A percentile compares a stretch with the other conserved stretches of the same genome.
Evolutionary conservation across 148 eudicot species (phyloP).

Genomic region (Mesembryanthemum crystallinum): DNA sequence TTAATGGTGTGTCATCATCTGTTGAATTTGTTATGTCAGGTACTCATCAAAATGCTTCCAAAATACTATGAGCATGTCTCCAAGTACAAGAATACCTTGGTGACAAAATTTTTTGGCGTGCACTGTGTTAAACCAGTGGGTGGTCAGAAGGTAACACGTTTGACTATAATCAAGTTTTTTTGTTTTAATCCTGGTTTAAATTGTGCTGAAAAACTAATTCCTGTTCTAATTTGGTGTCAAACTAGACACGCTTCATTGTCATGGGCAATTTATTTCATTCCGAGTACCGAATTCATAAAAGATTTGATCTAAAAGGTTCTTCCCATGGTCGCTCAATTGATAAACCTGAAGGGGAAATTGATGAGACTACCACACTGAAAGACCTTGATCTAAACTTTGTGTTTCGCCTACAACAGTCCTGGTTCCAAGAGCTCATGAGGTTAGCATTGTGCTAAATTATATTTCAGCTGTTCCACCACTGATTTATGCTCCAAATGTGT

Average conservation of each 20-base stretch:
- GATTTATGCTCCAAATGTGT: conserved; percentile 5
- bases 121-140: conserved; percentile 72
- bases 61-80: conserved; percentile 66
- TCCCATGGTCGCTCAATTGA: conserved; percentile 87
- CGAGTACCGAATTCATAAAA: conserved; percentile 78
- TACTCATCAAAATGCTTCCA: conserved; percentile 74
- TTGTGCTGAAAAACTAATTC: conserved; percentile 17
- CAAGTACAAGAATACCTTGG: conserved; percentile 54
- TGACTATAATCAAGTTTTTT: neutral
- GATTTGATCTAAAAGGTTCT: conserved; percentile 94
- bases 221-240: conserved; percentile 7
- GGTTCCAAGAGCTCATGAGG: conserved; percentile 94
- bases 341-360: conserved; percentile 84
- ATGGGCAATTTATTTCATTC: conserved; percentile 97
- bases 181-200: neutral
- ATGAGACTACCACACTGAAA: conserved; percentile 92
- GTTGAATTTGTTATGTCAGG: conserved; percentile 33
- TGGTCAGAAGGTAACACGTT: conserved; percentile 42
- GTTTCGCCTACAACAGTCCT: conserved; percentile 68
- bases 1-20: conserved; percentile 3
- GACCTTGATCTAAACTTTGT: conserved; percentile 92
- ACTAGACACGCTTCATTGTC: conserved; percentile 84
- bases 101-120: conserved; percentile 70
- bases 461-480: neutral
- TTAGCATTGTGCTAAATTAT: conserved; percentile 32